phyloP scores from a whole-genome alignment of 257 asterid genomes.

The Solanum clarkiae region DNA sequence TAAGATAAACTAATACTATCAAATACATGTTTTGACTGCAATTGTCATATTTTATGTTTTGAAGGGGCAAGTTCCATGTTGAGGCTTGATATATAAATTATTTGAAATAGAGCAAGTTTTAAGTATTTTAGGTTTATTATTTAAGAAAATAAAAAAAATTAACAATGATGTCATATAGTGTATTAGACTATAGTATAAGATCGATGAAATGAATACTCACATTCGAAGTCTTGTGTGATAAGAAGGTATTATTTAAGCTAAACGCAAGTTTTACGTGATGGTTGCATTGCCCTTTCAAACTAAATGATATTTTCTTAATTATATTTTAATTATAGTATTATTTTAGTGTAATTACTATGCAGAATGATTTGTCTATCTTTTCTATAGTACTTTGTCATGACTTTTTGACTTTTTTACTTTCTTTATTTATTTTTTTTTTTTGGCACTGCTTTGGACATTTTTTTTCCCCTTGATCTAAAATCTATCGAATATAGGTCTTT shows the following conservation, averaged over 20 bases:
- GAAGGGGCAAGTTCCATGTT: not conserved
- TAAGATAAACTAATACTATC: not conserved
- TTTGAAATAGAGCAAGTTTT: not conserved
- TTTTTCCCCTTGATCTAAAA: not conserved
- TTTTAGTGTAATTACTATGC: not conserved
- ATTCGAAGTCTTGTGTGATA: not conserved
- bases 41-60: not conserved
- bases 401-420: not conserved
- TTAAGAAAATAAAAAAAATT: not conserved
- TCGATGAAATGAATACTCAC: not conserved
- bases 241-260: not conserved
- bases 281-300: not conserved
- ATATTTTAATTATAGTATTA: not conserved
- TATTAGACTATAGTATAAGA: not conserved
- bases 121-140: not conserved
- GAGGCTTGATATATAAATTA: not conserved
- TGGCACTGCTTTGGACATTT: not conserved
- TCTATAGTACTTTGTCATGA: not conserved
- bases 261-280: not conserved
- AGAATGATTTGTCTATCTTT: not conserved
- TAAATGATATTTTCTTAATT: not conserved
- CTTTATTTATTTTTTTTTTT: not conserved
- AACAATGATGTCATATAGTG: not conserved
- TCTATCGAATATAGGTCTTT: not conserved
- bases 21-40: not conserved